Base-by-base conservation (phyloP, 352 stramenopile genomes). In the Ophiocytium majus region DNA sequence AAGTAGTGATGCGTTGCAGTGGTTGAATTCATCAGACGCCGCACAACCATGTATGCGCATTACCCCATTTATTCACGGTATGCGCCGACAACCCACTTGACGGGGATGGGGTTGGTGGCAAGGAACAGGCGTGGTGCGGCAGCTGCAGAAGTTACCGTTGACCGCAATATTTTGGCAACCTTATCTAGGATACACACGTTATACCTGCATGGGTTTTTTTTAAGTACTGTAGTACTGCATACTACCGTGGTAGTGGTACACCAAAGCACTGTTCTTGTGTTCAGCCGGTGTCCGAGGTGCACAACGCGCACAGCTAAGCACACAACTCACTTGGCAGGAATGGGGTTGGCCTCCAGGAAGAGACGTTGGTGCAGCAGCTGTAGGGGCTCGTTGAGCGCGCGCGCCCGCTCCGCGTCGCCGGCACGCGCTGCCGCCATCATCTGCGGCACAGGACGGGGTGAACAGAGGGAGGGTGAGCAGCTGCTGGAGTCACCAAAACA, bases 291-390 rank as follows among this genome's bases (percentile, higher is more conserved):
- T 66, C 31, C 23, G 49, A 35, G 9, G 49, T 9, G 35, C 35
- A 9, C 10, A 35, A 34, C 31, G 17, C 17, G 9, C 49, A 79
- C 31, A 79, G 35, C 9, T 35, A 35, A 79, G 17, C 17, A 10
- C 23, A 17, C 23, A 79, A 34, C 71, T 79, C 49, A 79, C 82
- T 95, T 95, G 33, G 89, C 85, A 34, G 92, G 92, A 83, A 95
- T 95, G 28, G 92, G 92, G 86, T 94, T 94, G 10, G 87, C 87
- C 86, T 94, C 90, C 33, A 90, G 85, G 85, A 95, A 95, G 9
- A 94, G 82, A 63, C 92, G 35, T 10, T 89, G 80, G 83, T 94
- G 90, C 31, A 95, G 86, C 33, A 89, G 83, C 50, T 84, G 28
- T 36, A 83, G 83, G 34, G 80, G 82, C 71, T 91, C 82, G 84